Evolutionary conservation across 345 rosid genomes (phyloP), one percentile per base, ranked within the genome.

Genomic region (Salix brachista): DNA sequence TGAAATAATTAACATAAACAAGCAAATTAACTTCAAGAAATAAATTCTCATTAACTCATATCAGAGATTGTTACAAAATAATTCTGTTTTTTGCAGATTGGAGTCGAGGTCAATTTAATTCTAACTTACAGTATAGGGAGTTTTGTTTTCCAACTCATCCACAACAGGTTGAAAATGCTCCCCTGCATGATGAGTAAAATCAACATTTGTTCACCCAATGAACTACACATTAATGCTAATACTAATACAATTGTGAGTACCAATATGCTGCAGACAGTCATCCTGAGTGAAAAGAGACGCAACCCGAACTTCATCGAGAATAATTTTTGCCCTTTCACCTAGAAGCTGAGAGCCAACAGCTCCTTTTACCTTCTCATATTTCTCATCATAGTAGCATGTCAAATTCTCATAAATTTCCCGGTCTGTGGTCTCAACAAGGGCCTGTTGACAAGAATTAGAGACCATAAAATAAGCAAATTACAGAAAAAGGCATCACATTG

Each of bases 311-410:
- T 96, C 99, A 54, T 92, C 92, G 48, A 93, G 92, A 75, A 96
- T 90, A 79, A 96, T 90, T 84, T 88, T 90, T 56, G 97, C 92
- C 79, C 99, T 86, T 90, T 92, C 98, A 75, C 92, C 88, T 36
- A 90, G 80, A 50, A 96, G 94, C 73, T 89, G 94, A 39, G 98
- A 89, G 67, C 94, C 96, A 83, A 93, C 91, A 74, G 82, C 89
- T 75, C 99, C 98, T 79, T 90, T 92, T 32, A 75, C 87, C 82
- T 86, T 87, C 60, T 78, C 89, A 71, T 86, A 73, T 73, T 79
- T 82, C 83, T 87, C 93, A 72, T 75, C 73, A 78, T 85, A 88
- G 85, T 89, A 91, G 83, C 88, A 81, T 16, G 85, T 92, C 81
- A 96, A 79, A 81, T 81, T 87, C 69, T 85, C 85, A 78, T 89